Evolutionary conservation across 371 early-diverging fungal genomes (phyloP), one percentile per base, ranked within the genome.

Genomic region (Mucor mucedo): DNA sequence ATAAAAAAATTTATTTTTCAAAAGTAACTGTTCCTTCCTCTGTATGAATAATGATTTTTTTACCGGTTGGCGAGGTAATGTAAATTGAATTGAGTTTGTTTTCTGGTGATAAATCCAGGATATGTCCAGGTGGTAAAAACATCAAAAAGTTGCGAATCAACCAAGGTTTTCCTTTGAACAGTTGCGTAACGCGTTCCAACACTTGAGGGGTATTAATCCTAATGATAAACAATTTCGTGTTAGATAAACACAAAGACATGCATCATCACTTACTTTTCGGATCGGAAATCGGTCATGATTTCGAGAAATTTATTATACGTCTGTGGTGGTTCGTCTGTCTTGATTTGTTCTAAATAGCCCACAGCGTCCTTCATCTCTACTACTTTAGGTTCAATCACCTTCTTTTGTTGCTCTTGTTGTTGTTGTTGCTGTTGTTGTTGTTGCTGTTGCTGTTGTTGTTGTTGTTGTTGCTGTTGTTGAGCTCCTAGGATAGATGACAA

Each of bases 141-240:
- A 71, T 71, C 35, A 74, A 49, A 53, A 74, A 74, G n/a, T 67
- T 65, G 14, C 71, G 70, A 41, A 74, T 74, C 57, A 74, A 55
- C 57, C 55, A 62, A 14, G 75, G 71, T 30, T 74, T 70, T 44
- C 75, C 75, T 60, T 63, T 68, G 47, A 74, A 74, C 52, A 74
- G 42, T 45, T 55, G 35, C 27, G 75, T 67, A 39, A 74, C 75
- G 45, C 71, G 71, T 44, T 71, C 71, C 55, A 74, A 58, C n/a
- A 74, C 75, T 55, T 70, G 71, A 21, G 71, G 66, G 59, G 75
- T 74, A 63, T 74, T 74, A 32, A 74, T 74, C 44, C 75, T 74
- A 38, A 10, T 35, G 21, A 21, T 21, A 0, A 21, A 21, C 21
- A 21, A 21, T 21, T 21, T 21, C 21, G 21, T 21, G 21, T 21